Percentiles rank a stretch among this genome's conserved stretches.
phyloP scores from a whole-genome alignment of 2,329 filamentous ascomycete genomes.

The Xylogone sp. region DNA sequence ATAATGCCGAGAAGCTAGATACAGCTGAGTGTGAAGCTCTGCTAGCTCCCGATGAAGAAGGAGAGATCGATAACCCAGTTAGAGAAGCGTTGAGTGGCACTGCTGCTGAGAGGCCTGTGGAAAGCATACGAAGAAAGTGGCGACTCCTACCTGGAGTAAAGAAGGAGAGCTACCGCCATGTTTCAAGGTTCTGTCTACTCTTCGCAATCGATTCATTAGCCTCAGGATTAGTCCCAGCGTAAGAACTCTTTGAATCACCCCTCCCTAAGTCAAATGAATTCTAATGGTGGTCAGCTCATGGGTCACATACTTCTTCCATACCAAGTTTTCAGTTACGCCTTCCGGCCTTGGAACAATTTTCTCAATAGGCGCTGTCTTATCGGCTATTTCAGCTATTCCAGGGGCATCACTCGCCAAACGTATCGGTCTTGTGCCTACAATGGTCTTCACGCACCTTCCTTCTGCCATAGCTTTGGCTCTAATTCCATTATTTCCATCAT shows the following conservation, averaged over 20 bases:
- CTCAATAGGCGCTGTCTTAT: constrained; percentile 44
- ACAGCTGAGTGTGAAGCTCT: background rate
- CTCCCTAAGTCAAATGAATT: constrained; percentile 2
- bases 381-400: constrained; percentile 43
- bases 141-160: constrained; percentile 51
- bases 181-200: constrained; percentile 58
- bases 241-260: constrained; percentile 26
- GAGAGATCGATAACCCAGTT: no score
- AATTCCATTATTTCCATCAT: constrained; percentile 49
- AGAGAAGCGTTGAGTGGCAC: no score
- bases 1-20: constrained; percentile 7
- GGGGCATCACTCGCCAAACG: constrained; percentile 49
- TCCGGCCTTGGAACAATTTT: constrained; percentile 49
- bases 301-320: constrained; percentile 51
- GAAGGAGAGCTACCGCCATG: constrained; percentile 41
- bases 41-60: background rate
- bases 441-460: constrained; percentile 69
- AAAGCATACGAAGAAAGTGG: no score
- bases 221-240: constrained; percentile 61
- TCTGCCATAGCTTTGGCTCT: constrained; percentile 60
- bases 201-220: constrained; percentile 65
- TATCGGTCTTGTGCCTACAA: constrained; percentile 62
- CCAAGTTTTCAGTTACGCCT: constrained; percentile 40
- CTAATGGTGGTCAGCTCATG: constrained; percentile 40
- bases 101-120: no score